Evolutionary conservation across 164 flowering plant species (phyloP).

Genomic region (Aristolochia contorta): DNA sequence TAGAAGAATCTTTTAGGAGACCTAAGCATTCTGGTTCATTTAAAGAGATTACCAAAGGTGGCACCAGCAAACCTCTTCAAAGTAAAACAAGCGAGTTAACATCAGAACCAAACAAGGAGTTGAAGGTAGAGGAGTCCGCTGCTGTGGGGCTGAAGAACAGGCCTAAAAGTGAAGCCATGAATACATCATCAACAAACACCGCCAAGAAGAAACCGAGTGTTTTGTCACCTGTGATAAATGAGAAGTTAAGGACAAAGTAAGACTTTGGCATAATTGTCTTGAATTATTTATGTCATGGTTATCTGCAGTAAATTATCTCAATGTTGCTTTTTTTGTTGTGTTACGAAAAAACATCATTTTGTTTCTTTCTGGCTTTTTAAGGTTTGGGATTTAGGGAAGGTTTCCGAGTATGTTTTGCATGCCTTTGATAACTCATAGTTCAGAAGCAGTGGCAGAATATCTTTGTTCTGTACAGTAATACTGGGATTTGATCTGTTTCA

Average conservation of each 20-base stretch:
- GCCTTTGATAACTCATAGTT: too few relatives aligned
- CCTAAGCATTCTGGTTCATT: conserved; percentile 8
- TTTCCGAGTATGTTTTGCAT: too few relatives aligned
- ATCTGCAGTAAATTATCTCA: too few relatives aligned
- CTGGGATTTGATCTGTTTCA: not conserved
- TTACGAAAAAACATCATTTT: too few relatives aligned
- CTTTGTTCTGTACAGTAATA: too few relatives aligned
- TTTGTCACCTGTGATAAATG: conserved; percentile 26
- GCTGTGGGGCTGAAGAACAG: conserved; percentile 11
- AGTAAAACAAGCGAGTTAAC: conserved; percentile 8
- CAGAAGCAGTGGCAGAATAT: too few relatives aligned
- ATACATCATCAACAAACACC: conserved; percentile 5
- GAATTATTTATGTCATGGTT: too few relatives aligned
- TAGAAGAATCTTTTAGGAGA: not conserved
- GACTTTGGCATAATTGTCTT: not conserved
- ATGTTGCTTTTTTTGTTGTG: too few relatives aligned
- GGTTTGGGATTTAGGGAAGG: too few relatives aligned
- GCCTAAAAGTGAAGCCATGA: conserved; percentile 11
- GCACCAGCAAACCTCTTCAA: conserved; percentile 4
- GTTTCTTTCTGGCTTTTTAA: too few relatives aligned
- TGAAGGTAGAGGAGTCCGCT: conserved; percentile 10
- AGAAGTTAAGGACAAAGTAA: conserved; percentile 41
- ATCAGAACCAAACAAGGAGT: conserved; percentile 5
- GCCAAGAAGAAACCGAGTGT: conserved; percentile 15
- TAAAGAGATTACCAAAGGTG: not conserved